Base-by-base conservation (phyloP, 2,329 filamentous ascomycete genomes). In the Zasmidium cellare region DNA sequence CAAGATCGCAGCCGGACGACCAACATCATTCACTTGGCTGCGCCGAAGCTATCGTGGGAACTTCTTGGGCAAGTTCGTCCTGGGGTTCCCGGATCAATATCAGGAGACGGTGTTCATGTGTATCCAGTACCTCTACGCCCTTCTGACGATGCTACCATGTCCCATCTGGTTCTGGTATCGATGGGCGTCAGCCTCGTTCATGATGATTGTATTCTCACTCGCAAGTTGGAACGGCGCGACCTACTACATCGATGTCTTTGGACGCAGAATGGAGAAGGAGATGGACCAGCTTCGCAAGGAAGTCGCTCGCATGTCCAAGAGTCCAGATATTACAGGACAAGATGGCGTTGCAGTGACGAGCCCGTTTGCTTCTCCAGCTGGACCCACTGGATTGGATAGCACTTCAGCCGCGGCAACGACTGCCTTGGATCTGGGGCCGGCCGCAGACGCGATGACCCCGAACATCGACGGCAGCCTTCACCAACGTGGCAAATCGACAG, bases 191-290 rank as follows among this genome's bases (percentile, higher is more conserved):
- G 86, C 87, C 1, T 65, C 74, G 0, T 99, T 97, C 76, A 80
- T 99, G 47, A 80, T 88, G 55, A 77, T 84, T 2, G 87, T 99
- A n/a, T 97, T 99, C 71, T 82, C 86, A 46, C 97, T 92, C 92
- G 96, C 91, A 67, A 89, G 97, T 56, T 96, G 97, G 79, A 99
- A 99, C 67, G 94, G 94, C 28, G 91, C 94, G 18, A 97, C 92
- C 0, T 99, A 90, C 75, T 99, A 99, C 76, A 97, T 99, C 70
- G 94, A 99, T 68, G 91, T 97, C 1, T 99, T 97, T 72, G 94
- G 96, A 54, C 96, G 90, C 69, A 86, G 92, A 2, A 97, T 99
- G 80, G 91, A 99, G 79, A 96, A 93, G 71, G 94, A 99, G 74
- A 81, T 99, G 12, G 92, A 99, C 72, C 84, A 88, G 53, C 84